Evolutionary conservation across 1,284 basidiomycete genomes (phyloP).

Genomic region (Termitomyces sp.): DNA sequence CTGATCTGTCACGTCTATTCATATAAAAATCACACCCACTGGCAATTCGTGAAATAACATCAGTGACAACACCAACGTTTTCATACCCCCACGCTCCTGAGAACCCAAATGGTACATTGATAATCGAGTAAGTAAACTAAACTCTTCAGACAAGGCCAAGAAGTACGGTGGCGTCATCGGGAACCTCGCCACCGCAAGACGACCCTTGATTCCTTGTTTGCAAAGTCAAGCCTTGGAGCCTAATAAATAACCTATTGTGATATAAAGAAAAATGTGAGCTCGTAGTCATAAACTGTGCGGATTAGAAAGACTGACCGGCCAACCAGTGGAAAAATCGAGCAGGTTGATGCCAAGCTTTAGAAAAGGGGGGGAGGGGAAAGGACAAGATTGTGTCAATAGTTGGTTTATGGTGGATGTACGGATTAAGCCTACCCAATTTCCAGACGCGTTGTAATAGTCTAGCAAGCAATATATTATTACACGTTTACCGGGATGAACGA

Average conservation of each 20-base stretch:
- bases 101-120: neutral
- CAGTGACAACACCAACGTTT: neutral
- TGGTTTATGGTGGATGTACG: neutral
- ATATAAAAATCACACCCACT: neutral
- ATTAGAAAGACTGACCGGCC: slow-evolving; percentile 23
- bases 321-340: slow-evolving; percentile 36
- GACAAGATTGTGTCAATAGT: neutral
- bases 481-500: neutral
- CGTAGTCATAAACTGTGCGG: neutral
- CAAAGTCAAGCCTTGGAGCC: neutral
- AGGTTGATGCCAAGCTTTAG: slow-evolving; percentile 42
- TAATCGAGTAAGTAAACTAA: neutral
- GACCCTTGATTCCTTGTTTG: neutral
- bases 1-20: neutral
- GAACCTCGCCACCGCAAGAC: neutral
- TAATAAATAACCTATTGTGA: neutral
- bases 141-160: neutral
- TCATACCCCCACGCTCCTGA: neutral
- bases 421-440: slow-evolving; percentile 12
- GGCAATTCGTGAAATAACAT: no score
- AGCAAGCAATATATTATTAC: neutral
- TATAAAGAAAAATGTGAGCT: neutral
- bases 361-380: neutral
- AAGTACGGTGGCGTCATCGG: neutral
- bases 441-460: slow-evolving; percentile 43